Evolutionary conservation across 768 basidiomycete species (phyloP).

Genomic region (Polyporus arcularius): DNA sequence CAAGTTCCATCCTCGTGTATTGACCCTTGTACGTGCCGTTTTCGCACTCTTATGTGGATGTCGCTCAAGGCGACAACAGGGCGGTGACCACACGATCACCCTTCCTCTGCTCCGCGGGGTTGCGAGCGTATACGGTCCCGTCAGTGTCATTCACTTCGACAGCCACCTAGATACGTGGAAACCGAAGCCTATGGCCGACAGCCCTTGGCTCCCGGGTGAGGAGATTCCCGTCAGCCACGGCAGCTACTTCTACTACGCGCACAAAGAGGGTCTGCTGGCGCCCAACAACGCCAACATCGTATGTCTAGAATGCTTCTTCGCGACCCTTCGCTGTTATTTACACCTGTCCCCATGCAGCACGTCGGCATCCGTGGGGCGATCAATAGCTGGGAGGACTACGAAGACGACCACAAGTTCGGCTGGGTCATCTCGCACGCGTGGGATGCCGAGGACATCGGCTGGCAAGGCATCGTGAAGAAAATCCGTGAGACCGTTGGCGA

Average conservation of each 20-base stretch:
- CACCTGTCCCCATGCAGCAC: conserved; percentile 21
- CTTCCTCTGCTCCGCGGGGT: conserved; percentile 34
- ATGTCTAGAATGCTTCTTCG: not conserved
- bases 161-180: conserved; percentile 30
- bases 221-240: conserved; percentile 34
- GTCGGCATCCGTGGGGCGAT: conserved; percentile 33
- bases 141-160: conserved; percentile 37
- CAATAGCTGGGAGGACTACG: conserved; percentile 31
- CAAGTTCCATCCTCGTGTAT: conserved; percentile 35
- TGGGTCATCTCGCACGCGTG: conserved; percentile 36
- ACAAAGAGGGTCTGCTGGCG: conserved; percentile 34
- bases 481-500: conserved; percentile 35
- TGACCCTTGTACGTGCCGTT: conserved; percentile 27
- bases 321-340: not conserved
- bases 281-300: conserved; percentile 35
- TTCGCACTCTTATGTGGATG: not conserved
- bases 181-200: conserved; percentile 1
- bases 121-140: conserved; percentile 32
- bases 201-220: conserved; percentile 34
- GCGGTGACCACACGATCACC: conserved; percentile 34
- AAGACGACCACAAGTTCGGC: conserved; percentile 32
- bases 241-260: conserved; percentile 36
- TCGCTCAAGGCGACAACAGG: conserved; percentile 12
- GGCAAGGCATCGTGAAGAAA: conserved; percentile 33
- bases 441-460: conserved; percentile 36